These are phyloP conservation scores for Plantago coronopus DNA, from an alignment of 305 asterid species.

Conservation along the genomic window DNA sequence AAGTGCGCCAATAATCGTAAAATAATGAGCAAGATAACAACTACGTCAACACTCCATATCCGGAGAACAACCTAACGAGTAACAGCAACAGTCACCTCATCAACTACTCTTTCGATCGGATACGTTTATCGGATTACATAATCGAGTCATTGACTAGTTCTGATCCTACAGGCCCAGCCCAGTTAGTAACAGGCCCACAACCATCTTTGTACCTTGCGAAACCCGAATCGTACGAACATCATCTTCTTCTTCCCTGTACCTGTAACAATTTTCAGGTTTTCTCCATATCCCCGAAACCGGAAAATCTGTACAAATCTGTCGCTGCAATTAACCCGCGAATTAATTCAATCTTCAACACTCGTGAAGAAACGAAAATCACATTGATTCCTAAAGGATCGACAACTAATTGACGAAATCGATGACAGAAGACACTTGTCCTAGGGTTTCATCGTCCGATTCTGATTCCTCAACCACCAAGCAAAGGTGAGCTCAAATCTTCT, in stretches of 20 bases:
- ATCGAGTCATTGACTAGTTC: too few species aligned
- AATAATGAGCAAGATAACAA: too few species aligned
- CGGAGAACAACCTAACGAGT: too few species aligned
- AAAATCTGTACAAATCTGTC: neutral
- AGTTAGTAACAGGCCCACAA: too few species aligned
- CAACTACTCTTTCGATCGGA: too few species aligned
- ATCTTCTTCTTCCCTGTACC: neutral
- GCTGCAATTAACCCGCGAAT: neutral
- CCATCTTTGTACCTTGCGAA: too few species aligned
- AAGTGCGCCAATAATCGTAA: too few species aligned
- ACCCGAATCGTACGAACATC: neutral
- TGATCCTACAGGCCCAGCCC: too few species aligned
- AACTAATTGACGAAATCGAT: slow-evolving; percentile 25
- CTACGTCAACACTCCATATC: too few species aligned
- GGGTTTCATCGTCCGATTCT: slow-evolving; percentile 49
- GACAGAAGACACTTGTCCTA: slow-evolving; percentile 45
- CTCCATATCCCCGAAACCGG: neutral
- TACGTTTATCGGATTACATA: too few species aligned
- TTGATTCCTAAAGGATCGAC: slow-evolving; percentile 10
- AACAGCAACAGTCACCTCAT: too few species aligned
- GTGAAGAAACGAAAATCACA: neutral
- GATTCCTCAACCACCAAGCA: slow-evolving; percentile 63
- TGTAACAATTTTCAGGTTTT: neutral
- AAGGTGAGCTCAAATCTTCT: slow-evolving; percentile 41
- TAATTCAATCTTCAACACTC: neutral